Evolutionary conservation across 257 asterid genomes (phyloP), one percentile per base, ranked within the genome.

Genomic region (Plantago elongata): DNA sequence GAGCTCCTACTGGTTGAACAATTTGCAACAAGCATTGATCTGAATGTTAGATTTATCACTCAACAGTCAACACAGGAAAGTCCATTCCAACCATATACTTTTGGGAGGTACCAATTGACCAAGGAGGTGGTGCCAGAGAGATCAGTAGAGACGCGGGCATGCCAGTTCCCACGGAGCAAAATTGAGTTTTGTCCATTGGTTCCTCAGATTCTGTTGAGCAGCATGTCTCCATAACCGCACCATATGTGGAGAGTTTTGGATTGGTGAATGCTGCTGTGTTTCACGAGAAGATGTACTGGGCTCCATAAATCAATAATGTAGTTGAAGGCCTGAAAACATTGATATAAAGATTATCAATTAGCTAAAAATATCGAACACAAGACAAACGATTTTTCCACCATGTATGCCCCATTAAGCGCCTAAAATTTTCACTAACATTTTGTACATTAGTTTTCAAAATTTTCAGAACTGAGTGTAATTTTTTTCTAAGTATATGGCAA

Each of bases 181-280:
- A 54, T 69, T 68, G 72, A 92, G 75, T 67, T 84, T 84, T 46
- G 94, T 79, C 97, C 97, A 92, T 49, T 92, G 97, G 73, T 92
- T 89, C n/a, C n/a, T 75, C 17, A 92, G 60, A 76, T 92, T 92
- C 4, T 93, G 76, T 63, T 89, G 97, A 56, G 97, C 95, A 11
- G 80, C 84, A 10, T 95, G 97, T 65, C 81, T 83, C 98, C 98
- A 92, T 13, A 81, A 75, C 62, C 98, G 81, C 63, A 62, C 69
- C 34, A n/a, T 7, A 3, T 68, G 73, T 12, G 75, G 62, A 3
- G 89, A 73, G 57, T 67, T 13, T 64, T 42, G 40, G 7, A 34
- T 34, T 34, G 2, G 40, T 34, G 40, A 34, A 34, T 34, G 40
- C 40, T 34, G 40, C 8, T 34, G 40, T 5, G 40, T 4, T 7